These are phyloP conservation scores for Golubevia sp. DNA, from an alignment of 1,284 basidiomycete genomes.

Conservation along the genomic window DNA sequence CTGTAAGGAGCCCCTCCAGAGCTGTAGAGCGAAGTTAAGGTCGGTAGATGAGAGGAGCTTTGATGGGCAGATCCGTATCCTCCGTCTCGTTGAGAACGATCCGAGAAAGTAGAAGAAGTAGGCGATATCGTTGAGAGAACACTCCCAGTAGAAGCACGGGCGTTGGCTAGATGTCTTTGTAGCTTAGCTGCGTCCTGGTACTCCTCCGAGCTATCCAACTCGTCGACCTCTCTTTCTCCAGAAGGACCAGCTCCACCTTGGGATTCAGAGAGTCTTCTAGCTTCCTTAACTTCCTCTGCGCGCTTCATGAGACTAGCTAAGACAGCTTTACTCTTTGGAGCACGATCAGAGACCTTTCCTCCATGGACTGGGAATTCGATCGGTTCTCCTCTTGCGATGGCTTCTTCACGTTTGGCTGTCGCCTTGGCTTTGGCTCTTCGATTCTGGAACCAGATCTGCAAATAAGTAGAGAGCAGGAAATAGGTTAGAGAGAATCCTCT, in stretches of 20 bases:
- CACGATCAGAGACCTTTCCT: not conserved
- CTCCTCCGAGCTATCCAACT: not conserved
- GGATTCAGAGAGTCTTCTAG: not conserved
- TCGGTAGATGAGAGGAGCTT: not conserved
- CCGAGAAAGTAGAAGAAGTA: not conserved
- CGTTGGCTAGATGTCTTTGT: not conserved
- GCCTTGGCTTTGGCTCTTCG: conserved; percentile 46
- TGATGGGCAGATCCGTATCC: not conserved
- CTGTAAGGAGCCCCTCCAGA: not conserved
- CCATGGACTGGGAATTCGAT: not conserved
- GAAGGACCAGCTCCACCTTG: not conserved
- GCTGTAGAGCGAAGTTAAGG: not conserved
- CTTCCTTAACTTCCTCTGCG: not conserved
- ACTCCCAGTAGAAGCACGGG: not conserved
- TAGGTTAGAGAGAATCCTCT: conserved; percentile 1
- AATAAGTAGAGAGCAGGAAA: not conserved
- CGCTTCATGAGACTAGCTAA: not conserved
- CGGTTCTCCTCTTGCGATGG: not conserved
- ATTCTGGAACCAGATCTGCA: conserved; percentile 43
- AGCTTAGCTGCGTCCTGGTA: not conserved
- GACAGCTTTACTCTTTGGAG: not conserved
- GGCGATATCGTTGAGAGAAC: not conserved
- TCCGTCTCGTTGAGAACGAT: not conserved
- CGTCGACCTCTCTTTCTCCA: not conserved
- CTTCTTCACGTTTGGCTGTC: conserved; percentile 20